A percentile compares a stretch with the other conserved stretches of the same genome.
Evolutionary conservation across 1,139 yeast species (phyloP).

Genomic region (Protomyces inouyei): DNA sequence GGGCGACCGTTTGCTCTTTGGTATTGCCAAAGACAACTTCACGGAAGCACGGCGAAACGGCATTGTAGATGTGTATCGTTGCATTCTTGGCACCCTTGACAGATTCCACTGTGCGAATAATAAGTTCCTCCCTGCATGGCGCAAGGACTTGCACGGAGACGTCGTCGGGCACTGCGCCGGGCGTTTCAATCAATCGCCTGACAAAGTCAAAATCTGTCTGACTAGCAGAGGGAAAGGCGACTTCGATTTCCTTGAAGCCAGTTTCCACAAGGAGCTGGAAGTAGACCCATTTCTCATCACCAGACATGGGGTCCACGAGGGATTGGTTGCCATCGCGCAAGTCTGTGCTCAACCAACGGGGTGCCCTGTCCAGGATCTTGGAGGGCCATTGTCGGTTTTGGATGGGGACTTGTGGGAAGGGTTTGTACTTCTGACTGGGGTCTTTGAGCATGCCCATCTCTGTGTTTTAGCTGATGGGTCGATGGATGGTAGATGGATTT

Average conservation of each 20-base stretch:
- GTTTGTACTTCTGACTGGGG: slow-evolving; percentile 71
- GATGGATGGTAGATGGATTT: background rate
- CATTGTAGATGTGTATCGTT: slow-evolving; percentile 83
- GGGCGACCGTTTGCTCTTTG: slow-evolving; percentile 67
- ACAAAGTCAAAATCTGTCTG: slow-evolving; percentile 96
- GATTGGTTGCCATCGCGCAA: slow-evolving; percentile 96
- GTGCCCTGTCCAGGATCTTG: slow-evolving; percentile 67
- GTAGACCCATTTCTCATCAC: slow-evolving; percentile 81
- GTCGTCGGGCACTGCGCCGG: slow-evolving; percentile 62
- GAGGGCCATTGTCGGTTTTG: slow-evolving; percentile 87
- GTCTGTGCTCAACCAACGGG: slow-evolving; percentile 95
- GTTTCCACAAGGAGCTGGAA: slow-evolving; percentile 79
- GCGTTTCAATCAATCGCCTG: slow-evolving; percentile 81
- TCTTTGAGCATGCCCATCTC: slow-evolving; percentile 52
- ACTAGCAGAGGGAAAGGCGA: slow-evolving; percentile 92
- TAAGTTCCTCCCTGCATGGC: slow-evolving; percentile 86
- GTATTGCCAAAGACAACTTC: slow-evolving; percentile 86
- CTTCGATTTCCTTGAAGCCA: slow-evolving; percentile 96
- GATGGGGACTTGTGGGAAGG: slow-evolving; percentile 61
- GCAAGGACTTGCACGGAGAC: slow-evolving; percentile 87
- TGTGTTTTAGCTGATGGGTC: background rate
- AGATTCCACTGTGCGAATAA: slow-evolving; percentile 82
- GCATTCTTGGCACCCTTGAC: slow-evolving; percentile 86
- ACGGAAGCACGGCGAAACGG: slow-evolving; percentile 86
- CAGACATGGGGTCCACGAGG: slow-evolving; percentile 81